phyloP scores from a whole-genome alignment of 1,284 basidiomycete species.

The Termitomyces sp. region DNA sequence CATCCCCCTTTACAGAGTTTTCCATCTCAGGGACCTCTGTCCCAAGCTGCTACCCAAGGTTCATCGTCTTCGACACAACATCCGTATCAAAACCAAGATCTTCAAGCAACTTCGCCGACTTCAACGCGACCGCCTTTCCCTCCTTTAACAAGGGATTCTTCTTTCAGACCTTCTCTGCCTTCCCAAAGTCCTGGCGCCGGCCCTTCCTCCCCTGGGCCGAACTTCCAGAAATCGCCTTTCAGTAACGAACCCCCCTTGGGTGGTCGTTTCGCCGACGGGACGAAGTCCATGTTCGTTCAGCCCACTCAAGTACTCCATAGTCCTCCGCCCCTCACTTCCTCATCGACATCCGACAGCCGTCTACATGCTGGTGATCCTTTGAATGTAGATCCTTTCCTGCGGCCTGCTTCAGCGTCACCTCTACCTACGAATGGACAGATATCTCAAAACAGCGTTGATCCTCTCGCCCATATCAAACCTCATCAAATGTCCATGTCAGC shows the following conservation, averaged over 20 bases:
- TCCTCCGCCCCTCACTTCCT: slow-evolving; percentile 29
- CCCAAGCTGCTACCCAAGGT: slow-evolving; percentile 18
- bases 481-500: slow-evolving; percentile 64
- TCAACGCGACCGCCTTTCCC: slow-evolving; percentile 22
- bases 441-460: slow-evolving; percentile 42
- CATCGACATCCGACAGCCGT: slow-evolving; percentile 14
- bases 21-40: slow-evolving; percentile 20
- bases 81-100: slow-evolving; percentile 24
- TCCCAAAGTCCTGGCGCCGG: slow-evolving; percentile 51
- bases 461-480: slow-evolving; percentile 54
- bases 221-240: slow-evolving; percentile 19
- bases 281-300: slow-evolving; percentile 72
- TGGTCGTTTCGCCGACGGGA: slow-evolving; percentile 63
- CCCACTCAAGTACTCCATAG: slow-evolving; percentile 28
- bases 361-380: slow-evolving; percentile 9
- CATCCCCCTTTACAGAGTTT: slow-evolving; percentile 23
- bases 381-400: slow-evolving; percentile 18
- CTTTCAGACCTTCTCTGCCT: slow-evolving; percentile 20
- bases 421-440: slow-evolving; percentile 23
- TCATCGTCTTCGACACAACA: slow-evolving; percentile 23
- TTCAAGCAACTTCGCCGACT: slow-evolving; percentile 26
- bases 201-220: slow-evolving; percentile 33
- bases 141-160: slow-evolving; percentile 18
- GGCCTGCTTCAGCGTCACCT: slow-evolving; percentile 16
- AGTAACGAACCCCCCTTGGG: slow-evolving; percentile 49